Base-by-base conservation (phyloP, 805 yeast species). In the Wickerhamiella qilinensis region DNA sequence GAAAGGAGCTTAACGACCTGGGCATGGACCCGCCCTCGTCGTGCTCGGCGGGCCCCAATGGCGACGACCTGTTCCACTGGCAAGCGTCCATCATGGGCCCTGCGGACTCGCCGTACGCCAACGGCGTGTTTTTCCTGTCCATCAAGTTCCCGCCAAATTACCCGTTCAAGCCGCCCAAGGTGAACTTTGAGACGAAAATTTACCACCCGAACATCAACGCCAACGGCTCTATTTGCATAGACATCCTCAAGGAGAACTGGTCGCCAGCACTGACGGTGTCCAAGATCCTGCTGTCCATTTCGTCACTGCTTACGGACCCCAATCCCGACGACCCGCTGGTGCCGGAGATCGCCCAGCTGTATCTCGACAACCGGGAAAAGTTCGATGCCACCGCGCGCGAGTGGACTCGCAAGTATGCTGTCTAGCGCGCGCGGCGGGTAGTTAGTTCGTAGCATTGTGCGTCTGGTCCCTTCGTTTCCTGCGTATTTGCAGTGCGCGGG, bases 11-110 rank as follows among this genome's bases (percentile, higher is more conserved):
- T 54, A 77, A 78, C 53, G 98, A 91, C 63, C 71, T 88, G 58
- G 95, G 95, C 60, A 79, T 84, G 70, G 98, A 88, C 60, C 98
- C 98, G 47, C 97, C 97, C 53, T 81, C 96, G 46, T 86, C 95
- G 34, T 91, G 97, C 65, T 85, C 96, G 19, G 98, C 98, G 9
- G 98, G 98, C 31, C 98, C 98, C 52, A 91, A 84, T 34, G 96
- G 96, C 35, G 97, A 91, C 53, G 98, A 88, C 62, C 68, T 88
- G 57, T 91, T 80, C 67, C 97, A 88, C 68, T 91, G 98, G 98
- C 97, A 91, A 66, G 98, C 97, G 31, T 86, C 97, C 33, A 91
- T 91, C 59, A 84, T 91, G 93, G 98, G 98, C 36, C 98, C 98
- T 37, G 73, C 94, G 50, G 97, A 91, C 64, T 82, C 95, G 35